These are phyloP conservation scores for Triticum turgidum DNA, from an alignment of 176 grass and related monocot species.

Conservation along the genomic window DNA sequence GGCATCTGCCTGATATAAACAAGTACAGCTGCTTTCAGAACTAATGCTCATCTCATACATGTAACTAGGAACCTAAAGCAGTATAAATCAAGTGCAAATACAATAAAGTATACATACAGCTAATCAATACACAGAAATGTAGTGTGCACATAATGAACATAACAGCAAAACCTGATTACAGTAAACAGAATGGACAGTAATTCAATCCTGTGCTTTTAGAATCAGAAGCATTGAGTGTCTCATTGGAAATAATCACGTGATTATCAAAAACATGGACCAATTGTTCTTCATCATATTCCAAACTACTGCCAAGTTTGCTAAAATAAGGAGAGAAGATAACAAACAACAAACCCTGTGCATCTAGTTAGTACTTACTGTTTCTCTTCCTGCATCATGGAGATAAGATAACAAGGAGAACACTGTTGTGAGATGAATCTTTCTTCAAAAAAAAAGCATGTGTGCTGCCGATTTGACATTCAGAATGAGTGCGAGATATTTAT, in stretches of 20 bases:
- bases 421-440: no score
- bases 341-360: not conserved
- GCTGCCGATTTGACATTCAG: no score
- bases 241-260: no score
- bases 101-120: no score
- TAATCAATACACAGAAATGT: no score
- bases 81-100: not conserved
- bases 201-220: no score
- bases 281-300: not conserved
- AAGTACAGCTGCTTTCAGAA: not conserved
- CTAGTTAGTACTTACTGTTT: no score
- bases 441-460: no score
- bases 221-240: no score
- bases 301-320: not conserved
- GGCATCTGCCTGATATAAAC: not conserved
- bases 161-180: not conserved
- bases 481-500: no score
- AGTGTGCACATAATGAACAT: no score
- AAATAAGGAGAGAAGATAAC: not conserved
- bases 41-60: not conserved
- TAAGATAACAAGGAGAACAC: not conserved
- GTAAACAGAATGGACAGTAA: not conserved
- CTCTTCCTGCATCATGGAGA: not conserved
- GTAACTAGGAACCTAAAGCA: not conserved
- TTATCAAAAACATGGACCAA: not conserved